These are phyloP conservation scores for Talaromyces sp. DNA, from an alignment of 2,329 filamentous ascomycete genomes.

Conservation along the genomic window DNA sequence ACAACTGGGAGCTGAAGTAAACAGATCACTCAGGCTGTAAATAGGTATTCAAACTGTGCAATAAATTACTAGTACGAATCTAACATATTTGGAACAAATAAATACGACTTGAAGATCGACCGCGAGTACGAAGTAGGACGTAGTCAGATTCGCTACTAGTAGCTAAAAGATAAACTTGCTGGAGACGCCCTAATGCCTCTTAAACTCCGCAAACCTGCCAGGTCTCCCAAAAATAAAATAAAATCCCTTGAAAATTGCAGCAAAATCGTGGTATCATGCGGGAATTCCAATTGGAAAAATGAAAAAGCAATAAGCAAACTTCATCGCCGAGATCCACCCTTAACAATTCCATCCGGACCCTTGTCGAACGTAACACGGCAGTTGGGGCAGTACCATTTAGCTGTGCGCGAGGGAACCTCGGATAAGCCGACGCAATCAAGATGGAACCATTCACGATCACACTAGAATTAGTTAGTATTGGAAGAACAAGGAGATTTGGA, in stretches of 20 bases:
- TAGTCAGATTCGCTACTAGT: not conserved
- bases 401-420: constrained; percentile 61
- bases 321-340: constrained; percentile 38
- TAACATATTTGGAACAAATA: too few species aligned
- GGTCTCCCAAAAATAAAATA: not conserved
- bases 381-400: constrained; percentile 68
- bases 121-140: not conserved
- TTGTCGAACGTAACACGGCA: constrained; percentile 56
- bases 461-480: constrained; percentile 46
- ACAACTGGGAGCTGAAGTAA: constrained; percentile 66
- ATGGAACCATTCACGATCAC: constrained; percentile 69
- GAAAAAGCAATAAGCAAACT: not conserved
- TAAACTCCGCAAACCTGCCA: constrained; percentile 5
- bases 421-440: constrained; percentile 62
- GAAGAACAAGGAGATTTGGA: not conserved
- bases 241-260: not conserved
- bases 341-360: constrained; percentile 45
- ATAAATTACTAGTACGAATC: not conserved
- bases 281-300: constrained; percentile 9
- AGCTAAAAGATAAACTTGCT: not conserved
- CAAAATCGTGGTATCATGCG: constrained; percentile 29
- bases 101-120: too few species aligned
- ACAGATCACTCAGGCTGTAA: not conserved
- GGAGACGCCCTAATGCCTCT: not conserved
- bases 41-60: not conserved